These are phyloP conservation scores for Primulina eburnea DNA, from an alignment of 257 asterid species.

Conservation along the genomic window DNA sequence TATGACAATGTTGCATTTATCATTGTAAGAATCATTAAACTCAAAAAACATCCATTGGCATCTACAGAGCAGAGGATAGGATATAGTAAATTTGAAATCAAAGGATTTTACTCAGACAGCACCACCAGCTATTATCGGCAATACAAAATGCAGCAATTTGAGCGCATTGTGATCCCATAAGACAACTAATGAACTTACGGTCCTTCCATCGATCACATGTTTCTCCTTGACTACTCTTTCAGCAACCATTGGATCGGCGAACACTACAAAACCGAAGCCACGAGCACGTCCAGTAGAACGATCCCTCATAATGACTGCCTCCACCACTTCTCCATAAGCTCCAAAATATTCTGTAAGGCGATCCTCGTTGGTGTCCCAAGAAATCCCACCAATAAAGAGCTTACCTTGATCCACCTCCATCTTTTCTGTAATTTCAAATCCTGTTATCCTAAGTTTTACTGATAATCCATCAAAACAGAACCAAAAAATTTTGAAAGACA, in stretches of 20 bases:
- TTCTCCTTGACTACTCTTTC: constrained; percentile 78
- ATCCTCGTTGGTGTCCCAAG: constrained; percentile 94
- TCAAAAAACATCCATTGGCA: background rate
- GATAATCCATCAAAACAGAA: constrained; percentile 22
- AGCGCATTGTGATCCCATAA: constrained; percentile 10
- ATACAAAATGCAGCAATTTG: background rate
- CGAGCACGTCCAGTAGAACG: constrained; percentile 83
- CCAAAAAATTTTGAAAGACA: background rate
- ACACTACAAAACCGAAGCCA: constrained; percentile 81
- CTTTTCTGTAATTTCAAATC: constrained; percentile 41
- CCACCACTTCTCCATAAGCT: constrained; percentile 67
- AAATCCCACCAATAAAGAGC: constrained; percentile 87
- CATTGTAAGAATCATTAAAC: constrained; percentile 8
- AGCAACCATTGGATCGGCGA: constrained; percentile 66
- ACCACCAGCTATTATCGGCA: background rate
- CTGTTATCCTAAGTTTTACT: constrained; percentile 13
- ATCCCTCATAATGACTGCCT: constrained; percentile 87
- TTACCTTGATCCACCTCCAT: constrained; percentile 84
- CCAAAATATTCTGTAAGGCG: constrained; percentile 68
- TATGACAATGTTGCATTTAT: background rate
- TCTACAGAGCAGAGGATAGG: background rate
- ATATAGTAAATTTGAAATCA: background rate
- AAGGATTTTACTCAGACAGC: constrained; percentile 2
- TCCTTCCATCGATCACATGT: constrained; percentile 73
- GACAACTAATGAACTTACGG: constrained; percentile 45